These are phyloP conservation scores for Morella rubra DNA, from an alignment of 306 rosid species.

Conservation along the genomic window DNA sequence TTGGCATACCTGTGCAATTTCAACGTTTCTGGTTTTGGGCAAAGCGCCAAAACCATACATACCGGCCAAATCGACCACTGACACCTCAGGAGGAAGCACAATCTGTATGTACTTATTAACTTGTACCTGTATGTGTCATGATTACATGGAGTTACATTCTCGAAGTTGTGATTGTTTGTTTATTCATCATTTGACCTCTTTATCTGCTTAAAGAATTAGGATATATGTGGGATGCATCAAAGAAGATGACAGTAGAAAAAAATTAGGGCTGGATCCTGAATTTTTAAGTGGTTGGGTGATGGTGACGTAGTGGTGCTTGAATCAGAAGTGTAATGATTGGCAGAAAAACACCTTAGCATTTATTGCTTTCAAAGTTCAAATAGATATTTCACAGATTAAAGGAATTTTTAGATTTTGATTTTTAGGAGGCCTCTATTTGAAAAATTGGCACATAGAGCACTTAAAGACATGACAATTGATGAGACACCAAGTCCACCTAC, in stretches of 20 bases:
- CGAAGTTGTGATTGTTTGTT: not conserved
- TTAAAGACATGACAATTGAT: too few species aligned
- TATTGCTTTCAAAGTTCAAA: too few species aligned
- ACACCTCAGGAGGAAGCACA: conserved; percentile 42
- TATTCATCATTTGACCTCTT: not conserved
- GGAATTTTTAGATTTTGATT: too few species aligned
- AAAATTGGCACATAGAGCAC: too few species aligned
- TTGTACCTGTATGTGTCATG: not conserved
- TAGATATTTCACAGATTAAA: too few species aligned
- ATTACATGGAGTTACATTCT: not conserved
- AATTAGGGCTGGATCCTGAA: not conserved
- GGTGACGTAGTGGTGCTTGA: not conserved
- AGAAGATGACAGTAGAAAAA: not conserved
- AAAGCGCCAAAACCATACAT: conserved; percentile 47
- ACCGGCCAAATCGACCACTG: conserved; percentile 48
- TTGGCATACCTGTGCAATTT: conserved; percentile 45
- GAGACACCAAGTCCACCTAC: too few species aligned
- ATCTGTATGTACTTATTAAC: conserved; percentile 31
- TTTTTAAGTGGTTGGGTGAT: not conserved
- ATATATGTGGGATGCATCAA: not conserved
- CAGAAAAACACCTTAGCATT: not conserved
- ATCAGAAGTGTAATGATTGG: not conserved
- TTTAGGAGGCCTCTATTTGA: too few species aligned
- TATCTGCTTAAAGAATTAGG: not conserved
- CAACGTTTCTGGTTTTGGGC: conserved; percentile 57